Evolutionary conservation across 129 eudicot species (phyloP), one percentile per base, ranked within the genome.

Genomic region (Flaveria robusta): DNA sequence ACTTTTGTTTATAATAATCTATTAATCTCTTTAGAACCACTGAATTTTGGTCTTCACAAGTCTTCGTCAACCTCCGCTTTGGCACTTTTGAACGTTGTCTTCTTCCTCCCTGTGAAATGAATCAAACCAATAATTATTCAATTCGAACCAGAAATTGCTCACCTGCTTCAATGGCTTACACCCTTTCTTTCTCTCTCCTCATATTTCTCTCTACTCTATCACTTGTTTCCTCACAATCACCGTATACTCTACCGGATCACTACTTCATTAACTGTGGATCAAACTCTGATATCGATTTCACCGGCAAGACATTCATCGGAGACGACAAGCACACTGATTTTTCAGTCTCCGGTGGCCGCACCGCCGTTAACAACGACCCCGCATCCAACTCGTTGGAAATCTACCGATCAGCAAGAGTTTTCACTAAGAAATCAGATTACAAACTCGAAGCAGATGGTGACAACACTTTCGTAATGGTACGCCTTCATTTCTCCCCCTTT

Each of bases 181-280:
- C 13, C 18, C 34, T 64, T 20, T 39, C 9, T 24, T 62, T 81
- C 73, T 26, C 73, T 11, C 74, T 78, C 64, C 18, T 82, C 75
- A 11, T 80, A 69, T 41, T 80, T 22, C 37, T 77, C 56, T 74
- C 59, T 46, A 8, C 68, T 15, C 54, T 49, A 18, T 42, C 82
- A 22, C 46, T 72, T 31, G 43, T 55, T 46, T 68, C 78, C 18
- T 51, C 81, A 52, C 47, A 50, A 7, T 47, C 78, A 43, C 47
- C 9, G 9, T 82, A 77, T 67, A 14, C 49, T n/a, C 23, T 69
- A 19, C 87, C 88, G 1, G 73, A 84, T 9, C 75, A 56, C 49
- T 68, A 86, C 97, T 91, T 86, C 94, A 86, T 91, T 68, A 88
- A 91, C 78, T 88, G 97, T 27, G 94, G 97, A 42, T 91, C 97